These are phyloP conservation scores for Saccharomyces jurei DNA, from an alignment of 805 yeast genomes.

Conservation along the genomic window DNA sequence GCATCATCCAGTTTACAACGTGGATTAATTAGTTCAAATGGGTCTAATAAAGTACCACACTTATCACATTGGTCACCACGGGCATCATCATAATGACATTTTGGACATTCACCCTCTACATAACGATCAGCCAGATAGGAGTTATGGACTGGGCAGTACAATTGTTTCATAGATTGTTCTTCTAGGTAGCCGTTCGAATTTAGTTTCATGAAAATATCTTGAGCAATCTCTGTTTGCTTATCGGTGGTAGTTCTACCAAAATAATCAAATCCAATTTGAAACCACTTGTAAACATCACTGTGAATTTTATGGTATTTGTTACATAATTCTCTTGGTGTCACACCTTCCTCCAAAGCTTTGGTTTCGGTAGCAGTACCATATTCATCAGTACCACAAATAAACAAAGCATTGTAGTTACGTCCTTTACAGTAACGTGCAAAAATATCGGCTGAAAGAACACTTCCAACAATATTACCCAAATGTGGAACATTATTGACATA, in stretches of 20 bases:
- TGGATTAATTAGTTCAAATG: slow-evolving; percentile 88
- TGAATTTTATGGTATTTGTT: slow-evolving; percentile 85
- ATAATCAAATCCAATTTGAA: slow-evolving; percentile 86
- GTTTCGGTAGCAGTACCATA: slow-evolving; percentile 99
- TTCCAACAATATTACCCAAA: slow-evolving; percentile 92
- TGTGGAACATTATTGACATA: slow-evolving; percentile 98
- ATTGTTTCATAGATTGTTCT: slow-evolving; percentile 80
- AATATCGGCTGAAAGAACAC: slow-evolving; percentile 90
- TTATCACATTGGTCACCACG: slow-evolving; percentile 99
- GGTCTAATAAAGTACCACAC: slow-evolving; percentile 84
- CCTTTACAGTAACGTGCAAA: slow-evolving; percentile 83
- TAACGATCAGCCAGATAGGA: slow-evolving; percentile 92
- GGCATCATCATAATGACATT: slow-evolving; percentile 91
- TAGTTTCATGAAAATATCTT: slow-evolving; percentile 76
- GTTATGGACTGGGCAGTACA: slow-evolving; percentile 83
- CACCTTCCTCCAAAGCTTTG: slow-evolving; percentile 89
- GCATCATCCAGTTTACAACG: slow-evolving; percentile 88
- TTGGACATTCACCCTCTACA: slow-evolving; percentile 96
- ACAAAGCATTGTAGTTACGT: slow-evolving; percentile 80
- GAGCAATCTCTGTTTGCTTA: slow-evolving; percentile 89
- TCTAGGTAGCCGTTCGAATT: slow-evolving; percentile 72
- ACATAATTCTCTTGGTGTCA: slow-evolving; percentile 82
- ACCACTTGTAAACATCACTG: slow-evolving; percentile 91
- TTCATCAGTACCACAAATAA: slow-evolving; percentile 95
- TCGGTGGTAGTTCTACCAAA: slow-evolving; percentile 95